Evolutionary conservation across 495 filamentous ascomycete species (phyloP).

Genomic region (Penicillium maclennaniae): DNA sequence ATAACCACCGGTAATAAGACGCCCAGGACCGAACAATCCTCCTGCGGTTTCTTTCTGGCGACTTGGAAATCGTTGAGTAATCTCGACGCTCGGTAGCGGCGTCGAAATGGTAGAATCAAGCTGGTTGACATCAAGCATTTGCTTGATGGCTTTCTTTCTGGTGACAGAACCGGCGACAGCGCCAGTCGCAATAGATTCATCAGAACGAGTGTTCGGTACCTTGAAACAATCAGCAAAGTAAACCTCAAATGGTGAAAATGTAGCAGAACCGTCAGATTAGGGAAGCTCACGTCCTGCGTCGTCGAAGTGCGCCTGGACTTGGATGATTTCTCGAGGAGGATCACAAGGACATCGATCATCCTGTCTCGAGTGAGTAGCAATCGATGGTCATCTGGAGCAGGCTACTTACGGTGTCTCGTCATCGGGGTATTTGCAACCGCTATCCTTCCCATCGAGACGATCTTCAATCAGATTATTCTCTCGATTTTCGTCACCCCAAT

Average conservation of each 20-base stretch:
- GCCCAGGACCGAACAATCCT: not conserved
- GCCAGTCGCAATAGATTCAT: not conserved
- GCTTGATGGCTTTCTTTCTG: not conserved
- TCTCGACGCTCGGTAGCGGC: not conserved
- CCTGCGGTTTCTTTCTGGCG: not conserved
- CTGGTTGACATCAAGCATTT: not conserved
- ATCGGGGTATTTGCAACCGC: not conserved
- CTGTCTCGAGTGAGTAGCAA: not conserved
- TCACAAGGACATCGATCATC: not conserved
- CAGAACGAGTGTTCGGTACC: not conserved
- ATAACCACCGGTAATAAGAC: too few relatives aligned
- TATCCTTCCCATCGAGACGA: not conserved
- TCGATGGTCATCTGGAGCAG: not conserved
- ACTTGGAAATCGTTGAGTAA: not conserved
- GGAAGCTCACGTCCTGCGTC: slow-evolving; percentile 4
- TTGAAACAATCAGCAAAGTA: not conserved
- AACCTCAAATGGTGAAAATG: not conserved
- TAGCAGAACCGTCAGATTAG: not conserved
- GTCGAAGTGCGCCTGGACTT: not conserved
- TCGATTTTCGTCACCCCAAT: not conserved
- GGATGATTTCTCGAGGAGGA: slow-evolving; percentile 3
- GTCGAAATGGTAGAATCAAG: not conserved
- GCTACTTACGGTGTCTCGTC: slow-evolving; percentile 1
- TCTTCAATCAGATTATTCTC: slow-evolving; percentile 1
- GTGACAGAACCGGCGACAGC: not conserved